A percentile compares a stretch with the other conserved stretches of the same genome.
These are phyloP conservation scores for Glomus cerebriforme DNA, from an alignment of 192 early-diverging fungal genomes.

Conservation along the genomic window DNA sequence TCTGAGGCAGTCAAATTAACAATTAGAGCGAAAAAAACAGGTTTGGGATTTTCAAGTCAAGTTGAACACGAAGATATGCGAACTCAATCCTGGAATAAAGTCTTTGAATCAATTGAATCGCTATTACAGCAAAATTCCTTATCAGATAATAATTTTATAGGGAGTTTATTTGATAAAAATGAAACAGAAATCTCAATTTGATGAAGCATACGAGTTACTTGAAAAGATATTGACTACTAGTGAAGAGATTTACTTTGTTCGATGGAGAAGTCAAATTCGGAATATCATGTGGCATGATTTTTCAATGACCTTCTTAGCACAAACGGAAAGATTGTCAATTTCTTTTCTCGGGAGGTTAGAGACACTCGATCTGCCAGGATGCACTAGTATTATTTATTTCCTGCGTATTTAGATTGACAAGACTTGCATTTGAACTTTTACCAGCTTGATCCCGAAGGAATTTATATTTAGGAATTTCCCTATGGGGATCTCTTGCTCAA, in stretches of 20 bases:
- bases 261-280: slow-evolving; percentile 1
- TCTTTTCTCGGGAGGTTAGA: not conserved
- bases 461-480: slow-evolving; percentile 9
- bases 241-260: not conserved
- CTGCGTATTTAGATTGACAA: not conserved
- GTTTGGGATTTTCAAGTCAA: too few relatives aligned
- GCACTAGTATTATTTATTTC: slow-evolving; percentile 1
- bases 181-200: not conserved
- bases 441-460: not conserved
- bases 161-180: not conserved
- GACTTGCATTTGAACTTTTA: too few relatives aligned
- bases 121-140: too few relatives aligned
- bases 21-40: too few relatives aligned
- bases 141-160: too few relatives aligned
- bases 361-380: not conserved
- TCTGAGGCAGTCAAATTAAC: too few relatives aligned
- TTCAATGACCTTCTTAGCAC: not conserved
- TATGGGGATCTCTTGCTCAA: slow-evolving; percentile 10
- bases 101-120: too few relatives aligned
- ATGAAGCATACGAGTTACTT: slow-evolving; percentile 11
- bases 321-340: not conserved
- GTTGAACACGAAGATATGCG: too few relatives aligned
- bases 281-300: not conserved
- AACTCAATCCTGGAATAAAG: too few relatives aligned
- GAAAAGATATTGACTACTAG: not conserved